Evolutionary conservation across 192 early-diverging fungal species (phyloP).

Genomic region (Backusella luteola): DNA sequence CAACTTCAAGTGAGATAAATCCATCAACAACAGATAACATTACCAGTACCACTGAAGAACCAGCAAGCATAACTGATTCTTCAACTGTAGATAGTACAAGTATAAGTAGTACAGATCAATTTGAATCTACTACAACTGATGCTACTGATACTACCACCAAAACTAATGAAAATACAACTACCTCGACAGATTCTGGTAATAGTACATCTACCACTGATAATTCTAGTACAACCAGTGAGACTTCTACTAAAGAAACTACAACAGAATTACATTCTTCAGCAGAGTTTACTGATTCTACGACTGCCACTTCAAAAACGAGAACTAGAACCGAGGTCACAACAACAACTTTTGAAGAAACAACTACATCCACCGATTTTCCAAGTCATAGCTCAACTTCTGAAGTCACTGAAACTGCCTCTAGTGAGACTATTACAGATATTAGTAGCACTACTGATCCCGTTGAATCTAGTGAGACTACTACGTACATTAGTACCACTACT

Average conservation of each 20-base stretch:
- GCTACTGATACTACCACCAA: neutral
- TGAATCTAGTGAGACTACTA: too few species aligned
- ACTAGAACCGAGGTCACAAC: neutral
- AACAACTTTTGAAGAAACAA: neutral
- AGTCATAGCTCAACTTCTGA: neutral
- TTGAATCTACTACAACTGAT: neutral
- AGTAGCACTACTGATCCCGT: neutral
- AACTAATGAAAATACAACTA: neutral
- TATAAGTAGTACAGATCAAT: neutral
- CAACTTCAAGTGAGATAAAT: neutral
- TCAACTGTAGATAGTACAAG: neutral
- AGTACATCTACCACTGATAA: neutral
- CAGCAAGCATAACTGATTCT: neutral
- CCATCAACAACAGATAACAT: neutral
- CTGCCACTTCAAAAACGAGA: neutral
- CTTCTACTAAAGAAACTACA: neutral
- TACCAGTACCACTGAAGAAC: neutral
- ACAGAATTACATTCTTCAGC: neutral
- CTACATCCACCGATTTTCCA: neutral
- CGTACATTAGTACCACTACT: too few species aligned
- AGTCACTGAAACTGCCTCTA: neutral
- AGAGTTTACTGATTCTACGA: neutral
- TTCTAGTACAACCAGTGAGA: neutral
- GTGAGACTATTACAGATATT: neutral
- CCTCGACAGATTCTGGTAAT: neutral